Conservation (phyloP, 2,329 filamentous ascomycete genomes). For the Trichophyton benhamiae region DNA sequence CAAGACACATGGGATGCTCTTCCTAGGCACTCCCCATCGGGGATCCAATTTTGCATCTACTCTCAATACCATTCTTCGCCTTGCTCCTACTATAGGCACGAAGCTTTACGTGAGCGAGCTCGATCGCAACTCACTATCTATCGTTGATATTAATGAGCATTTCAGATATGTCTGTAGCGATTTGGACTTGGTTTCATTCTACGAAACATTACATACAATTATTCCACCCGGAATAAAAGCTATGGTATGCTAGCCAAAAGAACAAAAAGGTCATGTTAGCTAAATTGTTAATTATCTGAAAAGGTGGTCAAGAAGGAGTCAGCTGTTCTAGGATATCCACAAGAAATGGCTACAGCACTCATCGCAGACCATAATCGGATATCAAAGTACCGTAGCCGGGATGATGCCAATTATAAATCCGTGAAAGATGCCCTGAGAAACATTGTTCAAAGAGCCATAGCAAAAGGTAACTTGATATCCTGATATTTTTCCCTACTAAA, state of each 20-base stretch:
- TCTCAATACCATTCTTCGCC: conserved; percentile 17
- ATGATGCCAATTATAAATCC: conserved; percentile 23
- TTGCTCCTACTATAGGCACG: neutral
- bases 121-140: neutral
- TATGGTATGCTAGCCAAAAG: neutral
- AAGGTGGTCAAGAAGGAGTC: too few relatives aligned
- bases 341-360: neutral
- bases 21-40: conserved; percentile 21
- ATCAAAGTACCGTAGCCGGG: neutral
- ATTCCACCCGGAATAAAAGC: neutral
- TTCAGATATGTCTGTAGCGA: neutral
- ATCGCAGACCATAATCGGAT: neutral
- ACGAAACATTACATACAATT: neutral
- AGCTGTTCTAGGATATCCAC: neutral
- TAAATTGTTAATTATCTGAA: too few relatives aligned
- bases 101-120: neutral
- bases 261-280: neutral
- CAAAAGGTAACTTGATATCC: too few relatives aligned
- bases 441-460: too few relatives aligned
- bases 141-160: neutral
- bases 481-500: too few relatives aligned
- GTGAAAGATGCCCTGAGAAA: too few relatives aligned
- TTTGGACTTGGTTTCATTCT: neutral
- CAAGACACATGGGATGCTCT: conserved; percentile 9
- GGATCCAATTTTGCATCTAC: conserved; percentile 15